phyloP scores from a whole-genome alignment of 805 yeast genomes.

The Metschnikowia henanensis region DNA sequence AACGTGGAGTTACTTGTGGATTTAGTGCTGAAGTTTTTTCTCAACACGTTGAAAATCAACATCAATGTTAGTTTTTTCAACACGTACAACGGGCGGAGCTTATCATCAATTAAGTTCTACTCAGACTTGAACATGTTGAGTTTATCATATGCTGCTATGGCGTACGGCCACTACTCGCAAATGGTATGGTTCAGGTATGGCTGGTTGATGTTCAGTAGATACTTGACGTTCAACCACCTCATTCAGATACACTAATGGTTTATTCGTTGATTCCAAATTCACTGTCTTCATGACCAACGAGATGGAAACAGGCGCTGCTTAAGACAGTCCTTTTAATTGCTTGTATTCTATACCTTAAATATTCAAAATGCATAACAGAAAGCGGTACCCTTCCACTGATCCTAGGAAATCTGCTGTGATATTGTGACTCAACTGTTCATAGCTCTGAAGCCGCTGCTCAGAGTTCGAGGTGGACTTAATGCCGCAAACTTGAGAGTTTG shows the following conservation, averaged over 20 bases:
- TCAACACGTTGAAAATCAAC: slow-evolving; percentile 32
- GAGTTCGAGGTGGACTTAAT: no score
- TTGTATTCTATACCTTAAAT: no score
- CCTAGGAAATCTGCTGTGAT: no score
- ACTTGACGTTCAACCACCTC: slow-evolving; percentile 74
- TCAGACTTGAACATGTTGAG: slow-evolving; percentile 41
- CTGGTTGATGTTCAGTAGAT: slow-evolving; percentile 78
- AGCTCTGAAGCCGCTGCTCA: no score
- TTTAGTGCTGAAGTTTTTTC: slow-evolving; percentile 33
- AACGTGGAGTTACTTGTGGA: slow-evolving; percentile 40
- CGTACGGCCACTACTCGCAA: slow-evolving; percentile 80
- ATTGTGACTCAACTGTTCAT: no score
- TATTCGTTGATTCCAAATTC: no score
- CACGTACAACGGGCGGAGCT: slow-evolving; percentile 14
- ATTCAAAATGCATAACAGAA: no score
- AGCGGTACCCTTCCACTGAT: no score
- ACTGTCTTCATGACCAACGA: no score
- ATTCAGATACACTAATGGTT: slow-evolving; percentile 24
- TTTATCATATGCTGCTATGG: slow-evolving; percentile 67
- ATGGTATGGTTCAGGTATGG: slow-evolving; percentile 95
- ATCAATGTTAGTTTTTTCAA: slow-evolving; percentile 40
- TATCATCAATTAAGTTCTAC: slow-evolving; percentile 31
- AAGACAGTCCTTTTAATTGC: no score
- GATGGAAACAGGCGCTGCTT: no score
- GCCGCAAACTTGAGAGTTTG: no score